Evolutionary conservation across 805 yeast species (phyloP).

Genomic region (Metschnikowia koreensis): DNA sequence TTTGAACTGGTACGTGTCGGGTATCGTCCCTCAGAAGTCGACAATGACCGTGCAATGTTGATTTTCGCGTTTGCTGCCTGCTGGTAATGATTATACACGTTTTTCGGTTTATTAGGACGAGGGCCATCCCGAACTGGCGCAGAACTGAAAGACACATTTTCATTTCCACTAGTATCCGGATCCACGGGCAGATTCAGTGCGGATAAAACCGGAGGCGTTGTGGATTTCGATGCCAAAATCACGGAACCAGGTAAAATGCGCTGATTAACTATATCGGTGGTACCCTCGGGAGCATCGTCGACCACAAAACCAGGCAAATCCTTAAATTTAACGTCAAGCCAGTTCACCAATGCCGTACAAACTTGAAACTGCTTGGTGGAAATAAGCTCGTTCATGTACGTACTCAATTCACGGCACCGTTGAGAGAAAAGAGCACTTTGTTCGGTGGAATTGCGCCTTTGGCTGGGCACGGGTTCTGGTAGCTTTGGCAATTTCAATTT

Average conservation of each 20-base stretch:
- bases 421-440: slow-evolving; percentile 18
- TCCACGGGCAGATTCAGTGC: slow-evolving; percentile 1
- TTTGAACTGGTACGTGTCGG: slow-evolving; percentile 4
- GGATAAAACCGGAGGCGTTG: not conserved
- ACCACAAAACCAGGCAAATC: slow-evolving; percentile 28
- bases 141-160: not conserved
- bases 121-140: slow-evolving; percentile 7
- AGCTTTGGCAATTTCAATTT: slow-evolving; percentile 34
- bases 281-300: slow-evolving; percentile 12
- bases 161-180: not conserved
- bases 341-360: slow-evolving; percentile 25
- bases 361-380: slow-evolving; percentile 30
- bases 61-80: slow-evolving; percentile 19
- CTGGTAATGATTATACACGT: slow-evolving; percentile 34
- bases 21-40: slow-evolving; percentile 11
- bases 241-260: slow-evolving; percentile 19
- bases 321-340: slow-evolving; percentile 27
- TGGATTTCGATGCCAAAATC: slow-evolving; percentile 14
- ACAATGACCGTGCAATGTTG: slow-evolving; percentile 13
- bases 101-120: slow-evolving; percentile 25
- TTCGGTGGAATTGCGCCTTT: slow-evolving; percentile 19
- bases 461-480: slow-evolving; percentile 48
- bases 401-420: slow-evolving; percentile 41
- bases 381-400: slow-evolving; percentile 36
- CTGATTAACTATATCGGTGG: slow-evolving; percentile 14